These are phyloP conservation scores for Chaetomium fimeti DNA, from an alignment of 495 filamentous ascomycete species.

Conservation along the genomic window DNA sequence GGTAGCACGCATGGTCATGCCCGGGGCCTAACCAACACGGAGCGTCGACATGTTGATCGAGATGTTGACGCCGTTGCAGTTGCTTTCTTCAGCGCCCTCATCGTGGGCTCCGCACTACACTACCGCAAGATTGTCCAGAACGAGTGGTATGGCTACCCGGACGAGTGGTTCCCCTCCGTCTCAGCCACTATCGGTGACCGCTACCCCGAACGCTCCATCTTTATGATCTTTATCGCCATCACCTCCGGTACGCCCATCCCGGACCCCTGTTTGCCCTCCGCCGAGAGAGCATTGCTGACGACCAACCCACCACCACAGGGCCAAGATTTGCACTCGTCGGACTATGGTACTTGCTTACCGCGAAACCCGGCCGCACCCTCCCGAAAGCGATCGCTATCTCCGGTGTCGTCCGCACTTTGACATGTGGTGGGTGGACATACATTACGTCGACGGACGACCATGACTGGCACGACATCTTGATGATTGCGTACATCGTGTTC, in stretches of 20 bases:
- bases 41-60: neutral
- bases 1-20: conserved; percentile 25
- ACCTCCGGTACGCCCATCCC: conserved; percentile 69
- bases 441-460: conserved; percentile 98
- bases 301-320: conserved; percentile 44
- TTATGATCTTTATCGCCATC: conserved; percentile 94
- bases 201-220: conserved; percentile 94
- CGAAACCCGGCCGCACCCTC: conserved; percentile 66
- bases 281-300: neutral
- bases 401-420: conserved; percentile 84
- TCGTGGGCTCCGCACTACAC: conserved; percentile 82
- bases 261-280: conserved; percentile 6
- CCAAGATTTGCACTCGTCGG: conserved; percentile 90
- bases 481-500: conserved; percentile 95
- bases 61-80: conserved; percentile 42
- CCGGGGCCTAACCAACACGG: neutral
- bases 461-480: conserved; percentile 98
- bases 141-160: conserved; percentile 92
- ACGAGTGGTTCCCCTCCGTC: conserved; percentile 99
- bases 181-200: conserved; percentile 98
- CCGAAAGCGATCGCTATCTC: conserved; percentile 79
- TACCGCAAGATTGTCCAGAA: conserved; percentile 98
- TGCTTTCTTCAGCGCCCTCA: conserved; percentile 86
- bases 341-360: conserved; percentile 88
- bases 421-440: conserved; percentile 98